Evolutionary conservation across 106 monocot genomes (phyloP).

Genomic region (Iris macrosiphon): DNA sequence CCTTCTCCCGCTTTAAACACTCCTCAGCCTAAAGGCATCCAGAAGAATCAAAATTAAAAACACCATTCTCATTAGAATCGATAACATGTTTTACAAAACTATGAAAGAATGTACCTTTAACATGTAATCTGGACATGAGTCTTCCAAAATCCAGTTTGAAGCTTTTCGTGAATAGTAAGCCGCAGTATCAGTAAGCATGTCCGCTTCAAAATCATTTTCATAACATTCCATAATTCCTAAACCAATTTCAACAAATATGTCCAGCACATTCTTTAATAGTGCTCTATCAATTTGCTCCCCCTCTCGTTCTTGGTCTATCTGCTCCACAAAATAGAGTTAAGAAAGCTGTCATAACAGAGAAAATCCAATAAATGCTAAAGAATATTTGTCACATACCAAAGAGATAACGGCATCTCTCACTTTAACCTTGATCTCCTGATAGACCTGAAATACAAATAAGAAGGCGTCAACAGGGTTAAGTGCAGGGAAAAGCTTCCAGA

Average conservation of each 20-base stretch:
- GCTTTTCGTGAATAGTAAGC: constrained; percentile 78
- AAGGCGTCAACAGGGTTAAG: too few species aligned
- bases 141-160: constrained; percentile 70
- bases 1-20: constrained; percentile 73
- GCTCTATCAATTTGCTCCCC: constrained; percentile 72
- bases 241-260: constrained; percentile 77
- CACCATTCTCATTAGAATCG: not conserved
- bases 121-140: constrained; percentile 89
- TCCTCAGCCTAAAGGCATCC: constrained; percentile 58
- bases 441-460: constrained; percentile 60
- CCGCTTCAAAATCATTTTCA: constrained; percentile 74
- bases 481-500: too few species aligned
- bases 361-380: not conserved
- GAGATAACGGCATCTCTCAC: constrained; percentile 65
- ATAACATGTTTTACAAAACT: not conserved
- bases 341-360: not conserved
- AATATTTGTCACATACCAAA: constrained; percentile 27
- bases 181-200: constrained; percentile 54
- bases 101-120: constrained; percentile 41
- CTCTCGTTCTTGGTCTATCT: constrained; percentile 79
- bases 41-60: not conserved
- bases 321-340: constrained; percentile 2
- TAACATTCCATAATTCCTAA: constrained; percentile 59
- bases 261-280: constrained; percentile 59
- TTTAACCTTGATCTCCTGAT: constrained; percentile 49